Base-by-base conservation (phyloP, 164 flowering plant species). In the Amborella trichopoda region DNA sequence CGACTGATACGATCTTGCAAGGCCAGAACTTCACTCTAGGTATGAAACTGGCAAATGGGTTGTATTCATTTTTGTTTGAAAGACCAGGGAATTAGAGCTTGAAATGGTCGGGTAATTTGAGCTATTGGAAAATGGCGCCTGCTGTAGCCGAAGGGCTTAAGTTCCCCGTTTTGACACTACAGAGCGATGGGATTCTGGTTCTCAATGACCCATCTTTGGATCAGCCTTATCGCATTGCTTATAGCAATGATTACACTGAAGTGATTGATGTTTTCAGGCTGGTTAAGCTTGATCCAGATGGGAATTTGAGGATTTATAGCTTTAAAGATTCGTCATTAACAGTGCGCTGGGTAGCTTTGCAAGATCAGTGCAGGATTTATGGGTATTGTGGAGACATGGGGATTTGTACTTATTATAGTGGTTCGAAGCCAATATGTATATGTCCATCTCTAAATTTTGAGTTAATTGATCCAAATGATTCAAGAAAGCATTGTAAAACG, bases 211-310 rank as follows among this genome's bases (percentile, higher is more conserved):
- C 38, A 1, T 46, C 33, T n/a, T 52, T 80, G 20, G 0, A 66
- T 1, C 27, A 20, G 17, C 48, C 66, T 3, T 61, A 25, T 0
- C 49, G 46, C 14, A 24, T 78, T 43, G 80, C 75, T 51, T 85
- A 80, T 52, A 76, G 90, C 28, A 79, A 69, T 46, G 93, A 89
- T 64, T 89, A 83, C 48, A 94, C 72, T 0, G 95, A 80, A 11
- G 69, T 54, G 24, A 65, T 48, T 26, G 63, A 67, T 53, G 32
- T 62, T 3, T 28, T 80, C n/a, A 77, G 94, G 73, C 71, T 72
- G 47, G n/a, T 84, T 50, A 76, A 50, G 64, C 53, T 88, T 23
- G 95, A 71, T 41, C 46, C 49, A 52, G 97, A 88, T 78, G 97
- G 97, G 41, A 88, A n/a, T n/a, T n/a, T n/a, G n/a, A n/a, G n/a